Conservation (phyloP, 495 filamentous ascomycete genomes). For the Viridothelium virens region DNA sequence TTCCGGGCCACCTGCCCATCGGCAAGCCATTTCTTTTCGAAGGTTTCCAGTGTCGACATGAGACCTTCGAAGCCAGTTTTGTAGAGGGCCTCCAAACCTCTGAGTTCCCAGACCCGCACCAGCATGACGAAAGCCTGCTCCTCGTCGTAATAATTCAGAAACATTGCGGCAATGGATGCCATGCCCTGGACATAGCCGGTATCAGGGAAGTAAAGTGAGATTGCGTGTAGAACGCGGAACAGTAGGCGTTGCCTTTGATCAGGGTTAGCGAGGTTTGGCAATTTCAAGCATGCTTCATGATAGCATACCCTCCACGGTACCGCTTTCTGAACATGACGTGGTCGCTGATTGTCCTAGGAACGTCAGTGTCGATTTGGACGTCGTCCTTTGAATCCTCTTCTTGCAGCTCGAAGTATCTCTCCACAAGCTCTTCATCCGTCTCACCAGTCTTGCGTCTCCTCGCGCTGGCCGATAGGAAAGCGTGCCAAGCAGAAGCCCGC, state of each 20-base stretch:
- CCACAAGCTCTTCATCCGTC: slow-evolving; percentile 63
- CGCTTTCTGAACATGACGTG: slow-evolving; percentile 96
- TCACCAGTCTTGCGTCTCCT: slow-evolving; percentile 51
- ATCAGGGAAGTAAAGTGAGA: slow-evolving; percentile 84
- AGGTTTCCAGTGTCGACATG: slow-evolving; percentile 80
- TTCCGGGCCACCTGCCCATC: slow-evolving; percentile 66
- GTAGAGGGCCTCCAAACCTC: slow-evolving; percentile 81
- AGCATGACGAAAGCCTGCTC: slow-evolving; percentile 92
- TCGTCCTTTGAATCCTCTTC: slow-evolving; percentile 75
- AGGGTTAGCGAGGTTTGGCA: neutral
- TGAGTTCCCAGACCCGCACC: slow-evolving; percentile 79
- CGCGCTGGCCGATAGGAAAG: slow-evolving; percentile 83
- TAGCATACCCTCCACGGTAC: slow-evolving; percentile 52
- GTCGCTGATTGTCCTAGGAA: slow-evolving; percentile 87
- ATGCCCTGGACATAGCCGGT: slow-evolving; percentile 98
- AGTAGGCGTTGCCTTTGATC: slow-evolving; percentile 60
- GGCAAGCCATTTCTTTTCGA: slow-evolving; percentile 77
- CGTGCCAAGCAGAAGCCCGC: slow-evolving; percentile 89
- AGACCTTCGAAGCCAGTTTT: slow-evolving; percentile 74
- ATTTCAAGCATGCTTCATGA: slow-evolving; percentile 6
- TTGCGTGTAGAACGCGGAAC: slow-evolving; percentile 84
- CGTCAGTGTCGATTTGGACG: slow-evolving; percentile 94
- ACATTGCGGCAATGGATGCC: slow-evolving; percentile 85
- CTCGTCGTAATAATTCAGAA: slow-evolving; percentile 95
- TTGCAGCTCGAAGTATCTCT: slow-evolving; percentile 55